Evolutionary conservation across 176 grass and related monocot species (phyloP).

Genomic region (Pharus latifolius): DNA sequence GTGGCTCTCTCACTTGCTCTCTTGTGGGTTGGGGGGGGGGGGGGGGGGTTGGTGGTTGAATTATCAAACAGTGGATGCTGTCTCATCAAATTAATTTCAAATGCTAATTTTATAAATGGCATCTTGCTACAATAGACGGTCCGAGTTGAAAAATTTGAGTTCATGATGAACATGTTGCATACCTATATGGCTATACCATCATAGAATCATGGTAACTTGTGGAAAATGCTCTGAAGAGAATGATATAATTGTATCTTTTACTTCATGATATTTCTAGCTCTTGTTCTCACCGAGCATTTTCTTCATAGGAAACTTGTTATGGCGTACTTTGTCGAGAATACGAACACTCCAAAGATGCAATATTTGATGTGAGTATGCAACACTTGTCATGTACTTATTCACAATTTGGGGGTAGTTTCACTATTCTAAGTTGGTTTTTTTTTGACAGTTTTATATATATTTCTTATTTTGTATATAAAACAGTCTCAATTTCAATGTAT

Average conservation of each 20-base stretch:
- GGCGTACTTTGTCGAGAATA: conserved; percentile 61
- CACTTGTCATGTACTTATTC: conserved; percentile 14
- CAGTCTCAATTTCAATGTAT: not conserved
- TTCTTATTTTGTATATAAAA: not conserved
- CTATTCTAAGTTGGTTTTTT: not conserved
- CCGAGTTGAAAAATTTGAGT: too few relatives aligned
- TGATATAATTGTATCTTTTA: conserved; percentile 5
- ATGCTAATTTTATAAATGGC: too few relatives aligned
- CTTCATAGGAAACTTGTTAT: conserved; percentile 72
- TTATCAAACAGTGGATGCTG: too few relatives aligned
- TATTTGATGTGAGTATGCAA: conserved; percentile 56
- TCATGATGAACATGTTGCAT: too few relatives aligned
- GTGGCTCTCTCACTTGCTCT: too few relatives aligned
- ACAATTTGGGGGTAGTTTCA: conserved; percentile 5
- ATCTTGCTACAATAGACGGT: too few relatives aligned
- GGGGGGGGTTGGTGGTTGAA: too few relatives aligned
- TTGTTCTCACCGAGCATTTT: conserved; percentile 18
- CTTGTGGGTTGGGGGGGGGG: too few relatives aligned
- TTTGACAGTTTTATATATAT: not conserved
- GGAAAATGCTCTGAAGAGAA: not conserved
- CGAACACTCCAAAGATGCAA: conserved; percentile 75
- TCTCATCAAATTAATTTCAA: too few relatives aligned
- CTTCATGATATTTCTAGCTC: not conserved
- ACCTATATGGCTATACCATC: not conserved
- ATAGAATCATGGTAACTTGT: not conserved